Evolutionary conservation across 352 stramenopile genomes (phyloP), one percentile per base, ranked within the genome.

Genomic region (Nothophytophthora sp.): DNA sequence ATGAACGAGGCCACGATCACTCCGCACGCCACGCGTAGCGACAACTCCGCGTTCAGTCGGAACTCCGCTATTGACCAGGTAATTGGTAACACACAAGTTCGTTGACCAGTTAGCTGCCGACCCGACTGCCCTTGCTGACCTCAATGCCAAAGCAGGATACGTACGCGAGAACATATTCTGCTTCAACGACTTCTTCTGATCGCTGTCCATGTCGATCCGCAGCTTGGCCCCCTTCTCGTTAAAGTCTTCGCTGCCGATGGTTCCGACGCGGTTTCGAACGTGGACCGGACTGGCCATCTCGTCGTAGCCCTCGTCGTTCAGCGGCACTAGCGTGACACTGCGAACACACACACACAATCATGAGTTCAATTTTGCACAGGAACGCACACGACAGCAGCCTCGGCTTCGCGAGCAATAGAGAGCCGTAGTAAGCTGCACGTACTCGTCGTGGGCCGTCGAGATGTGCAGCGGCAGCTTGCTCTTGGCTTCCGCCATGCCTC

Each of bases 1-100:
- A 92, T 82, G 25, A 74, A 55, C 13, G 82, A 89, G 15, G 82
- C 79, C 18, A 92, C 59, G 28, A 91, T 55, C 7, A 92, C 82
- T 13, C 77, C 82, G 16, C 59, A 76, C 0, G 82, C 80, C 5
- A 88, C 78, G 22, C 82, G 82, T 23, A 92, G 30, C 25, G 81
- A 77, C 38, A 92, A 64, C 55, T 90, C 74, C 5, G 71, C 73
- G 23, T 88, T 90, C 55, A 81, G 83, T 9, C 60, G 63, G 44
- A 88, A 90, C 22, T 84, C 75, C 11, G 74, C 80, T 90, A 15
- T 30, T 27, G n/a, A n/a, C n/a, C n/a, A n/a, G n/a, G n/a, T n/a
- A n/a, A n/a, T n/a, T n/a, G n/a, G 24, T 9, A 20, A 34, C 9
- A 64, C 19, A 30, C 34, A 48, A 53, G 16, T 34, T 9, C 32